Conservation (phyloP, 306 rosid genomes). For the Citrullus mucosospermus region DNA sequence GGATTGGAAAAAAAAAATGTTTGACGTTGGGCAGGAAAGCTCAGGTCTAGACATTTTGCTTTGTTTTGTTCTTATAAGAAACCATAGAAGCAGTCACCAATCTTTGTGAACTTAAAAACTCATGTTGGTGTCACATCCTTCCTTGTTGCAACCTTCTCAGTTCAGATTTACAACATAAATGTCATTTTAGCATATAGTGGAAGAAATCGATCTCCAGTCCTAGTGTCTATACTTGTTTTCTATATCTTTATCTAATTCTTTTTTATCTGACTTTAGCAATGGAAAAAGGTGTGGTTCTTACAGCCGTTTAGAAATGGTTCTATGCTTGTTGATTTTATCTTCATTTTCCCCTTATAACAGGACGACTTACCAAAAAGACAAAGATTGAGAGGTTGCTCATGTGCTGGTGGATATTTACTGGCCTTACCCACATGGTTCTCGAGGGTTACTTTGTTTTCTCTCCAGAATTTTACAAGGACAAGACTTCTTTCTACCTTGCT, state of each 20-base stretch:
- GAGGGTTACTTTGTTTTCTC: conserved; percentile 81
- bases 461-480: conserved; percentile 72
- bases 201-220: neutral
- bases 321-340: conserved; percentile 5
- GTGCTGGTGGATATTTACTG: conserved; percentile 98
- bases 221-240: neutral
- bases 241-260: neutral
- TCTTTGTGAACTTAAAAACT: neutral
- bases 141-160: neutral
- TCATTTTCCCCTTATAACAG: conserved; percentile 21
- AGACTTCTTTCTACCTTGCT: conserved; percentile 51
- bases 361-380: conserved; percentile 36
- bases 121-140: neutral
- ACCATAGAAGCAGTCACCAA: neutral
- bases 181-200: neutral
- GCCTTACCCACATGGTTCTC: conserved; percentile 64
- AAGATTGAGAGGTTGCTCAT: conserved; percentile 64
- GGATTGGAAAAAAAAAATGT: neutral
- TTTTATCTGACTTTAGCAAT: neutral
- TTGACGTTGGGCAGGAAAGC: neutral
- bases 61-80: neutral
- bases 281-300: neutral
- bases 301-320: neutral
- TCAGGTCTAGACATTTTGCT: neutral
- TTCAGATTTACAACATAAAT: neutral